Base-by-base conservation (phyloP, 2,329 filamentous ascomycete species). In the Juglanconis sp. region DNA sequence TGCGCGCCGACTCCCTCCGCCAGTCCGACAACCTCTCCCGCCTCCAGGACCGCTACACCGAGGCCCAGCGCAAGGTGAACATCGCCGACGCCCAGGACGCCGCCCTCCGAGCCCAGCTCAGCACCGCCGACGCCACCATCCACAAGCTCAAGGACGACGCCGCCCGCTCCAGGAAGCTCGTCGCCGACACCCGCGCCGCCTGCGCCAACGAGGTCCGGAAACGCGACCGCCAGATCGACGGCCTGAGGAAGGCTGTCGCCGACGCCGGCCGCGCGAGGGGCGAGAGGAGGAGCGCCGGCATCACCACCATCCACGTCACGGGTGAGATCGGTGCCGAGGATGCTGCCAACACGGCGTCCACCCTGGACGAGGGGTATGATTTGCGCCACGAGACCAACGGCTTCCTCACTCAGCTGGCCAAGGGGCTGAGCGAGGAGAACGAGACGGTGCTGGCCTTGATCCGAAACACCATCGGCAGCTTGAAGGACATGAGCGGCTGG, bases 161-260 rank as follows among this genome's bases (percentile, higher is more conserved):
- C 65, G 81, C 85, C 31, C 87, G 90, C 54, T 86, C 94, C 73
- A 96, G 94, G 72, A 82, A 86, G 0, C 84, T 90, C 3, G 86
- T 96, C 2, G 84, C 89, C 35, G 94, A 98, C 73, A 89, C 95
- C 2, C 87, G 94, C 63, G 86, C 89, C 6, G 88, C 93, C 65
- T 98, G 93, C 73, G 88, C 92, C 53, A 96, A 92, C 66, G 95
- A 99, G 70, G 85, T 97, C 50, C 87, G 94, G 63, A 94, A 96
- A 70, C 87, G 94, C 47, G 95, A 99, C 71, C 81, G 92, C 49
- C 91, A 96, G 74, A 88, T 98, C 65, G 90, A 96, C 65, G 87
- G 87, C 46, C 79, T 99, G 64, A 98, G 97, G 79, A 89, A 88
- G 66, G 92, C 96, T 71, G 81, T 98, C 63, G 82, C 86, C 3